Evolutionary conservation across 306 rosid genomes (phyloP).

Genomic region (Fagus sylvatica): DNA sequence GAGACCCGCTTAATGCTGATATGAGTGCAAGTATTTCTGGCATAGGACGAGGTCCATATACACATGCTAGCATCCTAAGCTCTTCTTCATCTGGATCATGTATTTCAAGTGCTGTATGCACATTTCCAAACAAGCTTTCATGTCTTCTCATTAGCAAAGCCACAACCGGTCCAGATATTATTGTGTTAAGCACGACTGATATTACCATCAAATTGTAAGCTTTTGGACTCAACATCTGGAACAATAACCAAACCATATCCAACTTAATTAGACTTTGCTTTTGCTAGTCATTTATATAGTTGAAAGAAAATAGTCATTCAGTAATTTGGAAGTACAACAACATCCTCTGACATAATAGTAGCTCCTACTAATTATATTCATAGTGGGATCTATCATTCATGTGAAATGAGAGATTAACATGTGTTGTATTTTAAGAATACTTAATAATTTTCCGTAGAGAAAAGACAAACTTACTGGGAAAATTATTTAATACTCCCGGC

Average conservation of each 20-base stretch:
- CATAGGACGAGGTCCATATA: conserved; percentile 76
- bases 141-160: conserved; percentile 62
- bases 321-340: too few species aligned
- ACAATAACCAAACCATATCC: conserved; percentile 6
- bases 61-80: conserved; percentile 67
- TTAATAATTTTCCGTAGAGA: too few species aligned
- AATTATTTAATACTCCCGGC: too few species aligned
- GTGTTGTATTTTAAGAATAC: neutral
- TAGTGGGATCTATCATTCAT: too few species aligned
- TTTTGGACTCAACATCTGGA: conserved; percentile 50
- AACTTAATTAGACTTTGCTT: neutral
- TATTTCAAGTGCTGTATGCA: conserved; percentile 51
- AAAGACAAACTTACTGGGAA: too few species aligned
- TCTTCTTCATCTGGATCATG: conserved; percentile 50
- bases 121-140: conserved; percentile 55
- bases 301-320: too few species aligned
- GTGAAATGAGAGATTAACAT: too few species aligned
- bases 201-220: conserved; percentile 69
- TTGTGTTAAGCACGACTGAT: conserved; percentile 64
- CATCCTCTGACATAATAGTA: too few species aligned
- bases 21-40: conserved; percentile 53
- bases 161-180: conserved; percentile 78
- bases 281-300: neutral
- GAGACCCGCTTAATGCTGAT: conserved; percentile 54
- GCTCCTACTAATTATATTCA: too few species aligned